phyloP scores from a whole-genome alignment of 257 asterid species.

The Handroanthus guayacan region DNA sequence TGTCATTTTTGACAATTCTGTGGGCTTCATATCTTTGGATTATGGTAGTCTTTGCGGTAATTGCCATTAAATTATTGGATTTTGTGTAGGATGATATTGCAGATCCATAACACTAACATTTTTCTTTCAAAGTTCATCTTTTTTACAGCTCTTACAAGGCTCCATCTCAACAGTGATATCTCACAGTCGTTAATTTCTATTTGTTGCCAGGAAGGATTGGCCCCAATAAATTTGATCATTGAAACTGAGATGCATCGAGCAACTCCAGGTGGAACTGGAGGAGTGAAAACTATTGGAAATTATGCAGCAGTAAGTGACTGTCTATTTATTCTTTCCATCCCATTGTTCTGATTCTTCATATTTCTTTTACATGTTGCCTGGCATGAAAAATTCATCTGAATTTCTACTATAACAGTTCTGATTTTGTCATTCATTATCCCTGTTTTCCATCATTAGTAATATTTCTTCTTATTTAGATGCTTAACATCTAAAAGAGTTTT shows the following conservation, averaged over 20 bases:
- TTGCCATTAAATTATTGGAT: background rate
- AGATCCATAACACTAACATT: background rate
- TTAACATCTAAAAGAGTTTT: background rate
- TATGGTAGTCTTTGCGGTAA: background rate
- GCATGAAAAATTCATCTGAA: background rate
- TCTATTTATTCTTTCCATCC: background rate
- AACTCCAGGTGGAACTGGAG: slow-evolving; percentile 88
- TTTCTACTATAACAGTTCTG: background rate
- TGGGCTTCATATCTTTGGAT: background rate
- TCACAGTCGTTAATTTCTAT: slow-evolving; percentile 7
- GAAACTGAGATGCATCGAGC: slow-evolving; percentile 85
- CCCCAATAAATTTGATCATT: slow-evolving; percentile 72
- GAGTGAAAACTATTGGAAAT: slow-evolving; percentile 80
- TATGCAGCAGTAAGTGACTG: slow-evolving; percentile 69
- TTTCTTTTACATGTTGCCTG: background rate
- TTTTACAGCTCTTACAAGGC: background rate
- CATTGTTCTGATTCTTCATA: background rate
- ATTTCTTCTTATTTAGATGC: background rate
- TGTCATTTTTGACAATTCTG: background rate
- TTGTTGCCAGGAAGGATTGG: slow-evolving; percentile 69
- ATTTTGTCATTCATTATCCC: background rate
- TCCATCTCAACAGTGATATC: background rate
- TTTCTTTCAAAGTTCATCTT: background rate
- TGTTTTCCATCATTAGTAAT: background rate
- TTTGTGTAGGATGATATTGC: background rate